These are phyloP conservation scores for Xylariaceae sp. DNA, from an alignment of 2,329 filamentous ascomycete genomes.

Conservation along the genomic window DNA sequence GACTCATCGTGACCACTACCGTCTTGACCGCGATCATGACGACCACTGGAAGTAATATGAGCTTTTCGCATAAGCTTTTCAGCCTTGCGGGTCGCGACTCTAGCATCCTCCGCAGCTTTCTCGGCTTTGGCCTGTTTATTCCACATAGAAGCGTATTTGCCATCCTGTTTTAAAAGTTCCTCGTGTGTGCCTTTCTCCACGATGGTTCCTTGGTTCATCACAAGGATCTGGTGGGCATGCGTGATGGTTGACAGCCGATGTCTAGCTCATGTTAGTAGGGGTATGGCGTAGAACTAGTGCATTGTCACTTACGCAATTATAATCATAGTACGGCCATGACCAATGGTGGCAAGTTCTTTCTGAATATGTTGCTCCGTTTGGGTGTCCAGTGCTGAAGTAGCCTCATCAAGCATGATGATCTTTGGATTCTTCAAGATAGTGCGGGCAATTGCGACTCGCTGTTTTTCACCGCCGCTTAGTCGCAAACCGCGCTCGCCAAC, in stretches of 20 bases:
- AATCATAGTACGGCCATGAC: slow-evolving; percentile 82
- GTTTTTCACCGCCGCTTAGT: slow-evolving; percentile 87
- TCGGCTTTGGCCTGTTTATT: slow-evolving; percentile 80
- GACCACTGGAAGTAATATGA: slow-evolving; percentile 38
- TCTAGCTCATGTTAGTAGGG: slow-evolving; percentile 34
- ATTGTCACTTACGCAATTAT: slow-evolving; percentile 74
- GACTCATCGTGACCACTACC: slow-evolving; percentile 40
- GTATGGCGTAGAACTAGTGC: background rate
- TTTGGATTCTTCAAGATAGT: slow-evolving; percentile 89
- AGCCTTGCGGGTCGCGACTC: slow-evolving; percentile 38
- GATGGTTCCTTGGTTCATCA: slow-evolving; percentile 72
- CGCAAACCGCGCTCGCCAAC: slow-evolving; percentile 86
- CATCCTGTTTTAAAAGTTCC: slow-evolving; percentile 65
- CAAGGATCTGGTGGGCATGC: slow-evolving; percentile 79
- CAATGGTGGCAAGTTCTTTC: slow-evolving; percentile 75
- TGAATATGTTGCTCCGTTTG: slow-evolving; percentile 94
- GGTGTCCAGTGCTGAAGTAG: slow-evolving; percentile 85
- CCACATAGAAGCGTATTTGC: slow-evolving; percentile 83
- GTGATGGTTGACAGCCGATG: slow-evolving; percentile 84
- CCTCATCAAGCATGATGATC: slow-evolving; percentile 91
- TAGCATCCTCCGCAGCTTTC: slow-evolving; percentile 60
- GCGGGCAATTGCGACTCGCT: slow-evolving; percentile 87
- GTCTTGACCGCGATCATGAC: slow-evolving; percentile 25
- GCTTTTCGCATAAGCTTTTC: slow-evolving; percentile 47
- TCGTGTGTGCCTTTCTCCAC: slow-evolving; percentile 76